These are phyloP conservation scores for Globisporangium recalcitrans DNA, from an alignment of 352 stramenopile species.

Conservation along the genomic window DNA sequence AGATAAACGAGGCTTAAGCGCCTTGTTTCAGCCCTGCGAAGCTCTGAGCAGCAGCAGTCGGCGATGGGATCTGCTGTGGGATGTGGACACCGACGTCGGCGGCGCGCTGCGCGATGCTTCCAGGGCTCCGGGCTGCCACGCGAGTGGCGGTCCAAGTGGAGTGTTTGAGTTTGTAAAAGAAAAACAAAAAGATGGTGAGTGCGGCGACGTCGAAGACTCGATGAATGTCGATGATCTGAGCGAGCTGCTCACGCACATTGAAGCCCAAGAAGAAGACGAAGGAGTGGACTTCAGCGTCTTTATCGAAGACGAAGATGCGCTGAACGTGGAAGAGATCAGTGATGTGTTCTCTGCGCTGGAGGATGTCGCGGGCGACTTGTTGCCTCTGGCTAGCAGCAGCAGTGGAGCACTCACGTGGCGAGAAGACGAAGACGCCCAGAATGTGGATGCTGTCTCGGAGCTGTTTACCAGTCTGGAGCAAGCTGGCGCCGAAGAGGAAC, in stretches of 20 bases:
- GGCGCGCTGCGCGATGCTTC: constrained; percentile 7
- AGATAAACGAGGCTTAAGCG: constrained; percentile 28
- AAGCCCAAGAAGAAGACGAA: constrained; percentile 29
- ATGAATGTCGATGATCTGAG: constrained; percentile 47
- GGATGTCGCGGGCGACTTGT: constrained; percentile 7
- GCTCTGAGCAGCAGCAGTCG: constrained; percentile 6
- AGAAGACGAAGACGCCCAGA: constrained; percentile 16
- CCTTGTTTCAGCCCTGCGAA: constrained; percentile 20
- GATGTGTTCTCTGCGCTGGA: constrained; percentile 43
- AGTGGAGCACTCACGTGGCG: background rate
- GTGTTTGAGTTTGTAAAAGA: constrained; percentile 16
- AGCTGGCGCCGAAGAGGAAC: background rate
- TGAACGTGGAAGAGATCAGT: constrained; percentile 56
- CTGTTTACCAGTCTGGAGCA: constrained; percentile 20
- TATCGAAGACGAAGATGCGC: constrained; percentile 42
- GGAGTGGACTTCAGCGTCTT: constrained; percentile 43
- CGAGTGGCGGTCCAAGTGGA: constrained; percentile 10
- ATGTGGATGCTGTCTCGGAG: constrained; percentile 26
- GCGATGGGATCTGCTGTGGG: constrained; percentile 4
- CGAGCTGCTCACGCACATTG: constrained; percentile 48
- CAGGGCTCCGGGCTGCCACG: constrained; percentile 4
- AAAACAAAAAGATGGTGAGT: constrained; percentile 21
- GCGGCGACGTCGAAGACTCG: constrained; percentile 28
- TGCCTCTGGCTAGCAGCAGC: background rate
- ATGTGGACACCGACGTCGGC: constrained; percentile 1